phyloP scores from a whole-genome alignment of 441 rosid genomes.

The Adansonia rubrostipa region DNA sequence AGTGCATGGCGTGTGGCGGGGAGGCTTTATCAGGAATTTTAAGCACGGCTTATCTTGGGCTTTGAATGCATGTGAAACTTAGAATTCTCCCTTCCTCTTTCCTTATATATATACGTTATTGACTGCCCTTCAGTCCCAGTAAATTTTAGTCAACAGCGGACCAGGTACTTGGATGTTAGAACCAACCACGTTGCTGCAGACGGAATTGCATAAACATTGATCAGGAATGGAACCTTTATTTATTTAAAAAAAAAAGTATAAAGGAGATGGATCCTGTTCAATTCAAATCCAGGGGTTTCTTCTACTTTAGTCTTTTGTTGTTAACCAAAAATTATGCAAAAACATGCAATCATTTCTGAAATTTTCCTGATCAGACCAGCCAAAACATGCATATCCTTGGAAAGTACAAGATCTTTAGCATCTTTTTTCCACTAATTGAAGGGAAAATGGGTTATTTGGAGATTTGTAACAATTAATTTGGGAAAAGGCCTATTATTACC shows the following conservation, averaged over 20 bases:
- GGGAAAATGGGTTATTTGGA: not conserved
- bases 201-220: not conserved
- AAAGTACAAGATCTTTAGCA: not conserved
- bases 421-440: too few species aligned
- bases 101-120: not conserved
- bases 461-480: not conserved
- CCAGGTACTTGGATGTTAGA: slow-evolving; percentile 6
- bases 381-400: not conserved
- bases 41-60: slow-evolving; percentile 16
- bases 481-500: not conserved
- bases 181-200: not conserved
- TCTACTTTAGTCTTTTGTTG: not conserved
- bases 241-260: not conserved
- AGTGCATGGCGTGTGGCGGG: slow-evolving; percentile 45
- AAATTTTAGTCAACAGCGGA: slow-evolving; percentile 26
- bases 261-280: not conserved
- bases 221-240: slow-evolving; percentile 2
- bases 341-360: not conserved
- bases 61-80: slow-evolving; percentile 35
- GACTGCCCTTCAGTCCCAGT: slow-evolving; percentile 10
- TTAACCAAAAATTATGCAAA: not conserved
- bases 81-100: not conserved
- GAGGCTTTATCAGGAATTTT: slow-evolving; percentile 41
- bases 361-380: not conserved
- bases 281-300: not conserved